Evolutionary conservation across 2,329 filamentous ascomycete species (phyloP).

Genomic region (Bipolaris victoriae): DNA sequence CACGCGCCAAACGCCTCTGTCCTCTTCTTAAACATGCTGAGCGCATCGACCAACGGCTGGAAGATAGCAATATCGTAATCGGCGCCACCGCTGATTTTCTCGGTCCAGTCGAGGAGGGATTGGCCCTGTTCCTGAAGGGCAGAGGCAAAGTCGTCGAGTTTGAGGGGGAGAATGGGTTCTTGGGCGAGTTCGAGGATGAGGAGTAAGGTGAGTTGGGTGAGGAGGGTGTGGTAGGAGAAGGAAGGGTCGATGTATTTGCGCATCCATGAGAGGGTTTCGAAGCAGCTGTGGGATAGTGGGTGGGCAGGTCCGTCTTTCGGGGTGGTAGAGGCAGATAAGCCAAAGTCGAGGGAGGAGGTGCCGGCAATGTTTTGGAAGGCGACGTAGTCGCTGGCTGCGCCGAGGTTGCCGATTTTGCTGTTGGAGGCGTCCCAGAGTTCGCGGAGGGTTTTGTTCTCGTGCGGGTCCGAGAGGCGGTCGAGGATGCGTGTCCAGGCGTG

Average conservation of each 20-base stretch:
- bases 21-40: constrained; percentile 64
- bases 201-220: constrained; percentile 80
- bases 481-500: constrained; percentile 75
- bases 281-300: constrained; percentile 80
- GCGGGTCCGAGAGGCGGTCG: constrained; percentile 75
- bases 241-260: constrained; percentile 77
- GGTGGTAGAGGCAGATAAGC: constrained; percentile 65
- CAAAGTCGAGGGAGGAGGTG: constrained; percentile 83
- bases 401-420: constrained; percentile 68
- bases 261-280: constrained; percentile 91
- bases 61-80: constrained; percentile 57
- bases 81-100: constrained; percentile 53
- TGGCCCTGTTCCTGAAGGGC: constrained; percentile 69
- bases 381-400: constrained; percentile 80
- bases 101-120: constrained; percentile 69
- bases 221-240: constrained; percentile 78
- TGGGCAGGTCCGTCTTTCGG: constrained; percentile 48
- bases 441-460: constrained; percentile 71
- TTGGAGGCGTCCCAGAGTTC: constrained; percentile 75
- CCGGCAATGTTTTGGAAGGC: constrained; percentile 92
- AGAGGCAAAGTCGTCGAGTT: constrained; percentile 74
- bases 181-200: constrained; percentile 87
- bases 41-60: constrained; percentile 67
- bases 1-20: constrained; percentile 73
- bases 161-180: constrained; percentile 79